These are phyloP conservation scores for Gymnopilus dilepis DNA, from an alignment of 768 basidiomycete genomes.

Conservation along the genomic window DNA sequence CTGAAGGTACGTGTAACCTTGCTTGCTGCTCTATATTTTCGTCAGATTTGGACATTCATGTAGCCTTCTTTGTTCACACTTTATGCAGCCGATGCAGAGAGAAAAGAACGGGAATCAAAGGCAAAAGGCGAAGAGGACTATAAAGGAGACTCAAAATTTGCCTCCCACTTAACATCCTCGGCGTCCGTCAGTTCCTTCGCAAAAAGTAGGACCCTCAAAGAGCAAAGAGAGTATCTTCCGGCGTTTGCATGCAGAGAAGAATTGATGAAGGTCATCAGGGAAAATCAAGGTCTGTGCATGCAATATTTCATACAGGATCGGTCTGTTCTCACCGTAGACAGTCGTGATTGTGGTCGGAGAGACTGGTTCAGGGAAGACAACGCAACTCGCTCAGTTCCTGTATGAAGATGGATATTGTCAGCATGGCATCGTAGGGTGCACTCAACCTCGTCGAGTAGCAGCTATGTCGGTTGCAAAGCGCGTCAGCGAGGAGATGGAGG, in stretches of 20 bases:
- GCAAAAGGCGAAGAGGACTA: constrained; percentile 72
- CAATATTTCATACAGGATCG: not conserved
- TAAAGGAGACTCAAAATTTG: constrained; percentile 96
- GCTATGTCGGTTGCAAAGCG: constrained; percentile 99
- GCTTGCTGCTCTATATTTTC: constrained; percentile 22
- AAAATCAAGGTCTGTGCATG: constrained; percentile 82
- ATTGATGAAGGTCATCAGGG: constrained; percentile 83
- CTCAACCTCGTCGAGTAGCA: constrained; percentile 97
- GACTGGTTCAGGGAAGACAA: constrained; percentile 99
- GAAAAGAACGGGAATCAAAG: constrained; percentile 53
- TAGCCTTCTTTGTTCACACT: constrained; percentile 47
- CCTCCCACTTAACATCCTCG: constrained; percentile 85
- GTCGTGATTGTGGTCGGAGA: constrained; percentile 98
- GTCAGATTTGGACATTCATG: constrained; percentile 82
- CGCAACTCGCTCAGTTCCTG: constrained; percentile 92
- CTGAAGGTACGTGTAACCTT: constrained; percentile 70
- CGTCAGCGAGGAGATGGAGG: constrained; percentile 99
- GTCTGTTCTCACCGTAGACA: constrained; percentile 34
- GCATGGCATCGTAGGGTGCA: constrained; percentile 93
- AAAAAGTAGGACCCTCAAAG: constrained; percentile 80
- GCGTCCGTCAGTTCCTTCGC: constrained; percentile 84
- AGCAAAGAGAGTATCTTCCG: constrained; percentile 96
- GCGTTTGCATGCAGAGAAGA: constrained; percentile 98
- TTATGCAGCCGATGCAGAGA: constrained; percentile 58
- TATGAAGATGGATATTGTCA: constrained; percentile 96